phyloP scores from a whole-genome alignment of 2,329 filamentous ascomycete genomes.

The Penicillium fuscoglaucum region DNA sequence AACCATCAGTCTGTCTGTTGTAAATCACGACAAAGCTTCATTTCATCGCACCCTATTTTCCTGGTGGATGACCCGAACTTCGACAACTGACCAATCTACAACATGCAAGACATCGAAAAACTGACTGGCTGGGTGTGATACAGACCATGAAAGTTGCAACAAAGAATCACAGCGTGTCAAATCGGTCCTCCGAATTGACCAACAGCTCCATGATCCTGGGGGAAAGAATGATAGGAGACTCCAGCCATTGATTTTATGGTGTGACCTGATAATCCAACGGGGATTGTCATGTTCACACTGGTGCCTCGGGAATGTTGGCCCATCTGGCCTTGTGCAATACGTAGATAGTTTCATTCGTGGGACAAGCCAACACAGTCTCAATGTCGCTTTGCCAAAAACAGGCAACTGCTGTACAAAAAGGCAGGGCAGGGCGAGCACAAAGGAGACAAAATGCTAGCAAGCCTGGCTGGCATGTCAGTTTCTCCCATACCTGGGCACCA shows the following conservation, averaged over 20 bases:
- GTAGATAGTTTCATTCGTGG: slow-evolving; percentile 39
- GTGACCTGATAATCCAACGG: slow-evolving; percentile 3
- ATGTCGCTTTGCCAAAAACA: slow-evolving; percentile 14
- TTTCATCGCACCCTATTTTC: not conserved
- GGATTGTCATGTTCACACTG: slow-evolving; percentile 10
- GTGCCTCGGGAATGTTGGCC: slow-evolving; percentile 12
- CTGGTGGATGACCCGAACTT: not conserved
- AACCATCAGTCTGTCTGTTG: slow-evolving; percentile 16
- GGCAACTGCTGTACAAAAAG: slow-evolving; percentile 9
- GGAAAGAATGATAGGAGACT: not conserved
- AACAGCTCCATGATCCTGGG: not conserved
- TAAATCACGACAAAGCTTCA: slow-evolving; percentile 12
- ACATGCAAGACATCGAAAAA: not conserved
- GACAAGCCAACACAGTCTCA: slow-evolving; percentile 13
- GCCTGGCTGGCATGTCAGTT: not conserved
- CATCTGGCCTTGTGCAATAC: slow-evolving; percentile 31
- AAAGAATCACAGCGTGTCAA: not conserved
- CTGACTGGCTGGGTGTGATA: not conserved
- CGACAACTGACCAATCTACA: not conserved
- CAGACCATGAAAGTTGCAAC: not conserved
- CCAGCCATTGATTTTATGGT: slow-evolving; percentile 8
- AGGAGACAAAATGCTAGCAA: not conserved
- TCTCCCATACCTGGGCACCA: not conserved
- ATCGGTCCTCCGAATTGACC: not conserved
- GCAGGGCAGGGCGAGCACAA: slow-evolving; percentile 3